These are phyloP conservation scores for Amphibolis antarctica DNA, from an alignment of 106 monocot species.

Conservation along the genomic window DNA sequence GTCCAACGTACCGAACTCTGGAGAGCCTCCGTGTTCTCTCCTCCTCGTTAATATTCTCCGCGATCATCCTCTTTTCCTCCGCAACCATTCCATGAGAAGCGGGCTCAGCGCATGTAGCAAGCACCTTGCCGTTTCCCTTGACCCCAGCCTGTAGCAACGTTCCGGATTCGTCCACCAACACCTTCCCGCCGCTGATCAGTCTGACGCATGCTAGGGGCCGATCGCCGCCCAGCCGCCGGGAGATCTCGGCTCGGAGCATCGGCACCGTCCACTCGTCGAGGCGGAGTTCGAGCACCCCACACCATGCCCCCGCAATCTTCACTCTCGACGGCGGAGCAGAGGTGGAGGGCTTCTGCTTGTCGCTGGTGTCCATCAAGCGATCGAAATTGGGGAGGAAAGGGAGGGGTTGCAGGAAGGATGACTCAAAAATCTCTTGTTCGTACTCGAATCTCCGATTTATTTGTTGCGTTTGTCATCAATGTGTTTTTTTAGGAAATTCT, in stretches of 20 bases:
- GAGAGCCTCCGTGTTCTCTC: constrained; percentile 46
- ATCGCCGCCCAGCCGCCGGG: constrained; percentile 17
- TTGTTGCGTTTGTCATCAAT: too few relatives aligned
- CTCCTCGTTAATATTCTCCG: constrained; percentile 26
- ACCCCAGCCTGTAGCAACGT: constrained; percentile 42
- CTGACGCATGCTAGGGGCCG: constrained; percentile 37
- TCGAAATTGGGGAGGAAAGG: neutral
- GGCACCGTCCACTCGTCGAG: constrained; percentile 55
- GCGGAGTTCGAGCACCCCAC: constrained; percentile 49
- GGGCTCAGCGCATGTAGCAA: constrained; percentile 35
- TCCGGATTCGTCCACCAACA: constrained; percentile 31
- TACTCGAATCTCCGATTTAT: too few relatives aligned
- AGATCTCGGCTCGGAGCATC: constrained; percentile 66
- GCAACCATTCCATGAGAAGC: constrained; percentile 17
- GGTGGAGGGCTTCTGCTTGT: neutral
- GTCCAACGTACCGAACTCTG: constrained; percentile 21
- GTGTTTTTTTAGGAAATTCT: too few relatives aligned
- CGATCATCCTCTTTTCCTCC: constrained; percentile 9
- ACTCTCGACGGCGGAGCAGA: constrained; percentile 8
- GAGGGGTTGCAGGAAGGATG: neutral
- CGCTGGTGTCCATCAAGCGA: neutral
- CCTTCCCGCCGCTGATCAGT: constrained; percentile 65
- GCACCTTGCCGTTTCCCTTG: constrained; percentile 65
- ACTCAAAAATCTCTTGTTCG: too few relatives aligned
- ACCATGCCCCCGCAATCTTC: constrained; percentile 62